A percentile compares a stretch with the other conserved stretches of the same genome.
Evolutionary conservation across 345 rosid species (phyloP).

Genomic region (Dimocarpus longan): DNA sequence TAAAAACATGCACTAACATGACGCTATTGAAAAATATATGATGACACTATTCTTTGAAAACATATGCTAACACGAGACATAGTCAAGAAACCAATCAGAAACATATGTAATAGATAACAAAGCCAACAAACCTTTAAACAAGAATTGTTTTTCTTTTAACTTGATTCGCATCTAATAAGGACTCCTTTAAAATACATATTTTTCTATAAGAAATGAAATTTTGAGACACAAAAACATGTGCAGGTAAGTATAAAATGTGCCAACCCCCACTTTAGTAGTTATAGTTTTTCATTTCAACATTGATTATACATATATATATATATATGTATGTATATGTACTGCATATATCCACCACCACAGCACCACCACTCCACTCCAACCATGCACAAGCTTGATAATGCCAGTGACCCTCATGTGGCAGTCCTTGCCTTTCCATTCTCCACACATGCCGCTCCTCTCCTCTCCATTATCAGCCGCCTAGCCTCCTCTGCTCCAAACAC

Average conservation of each 20-base stretch:
- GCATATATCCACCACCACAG: background rate
- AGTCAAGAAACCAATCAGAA: too few species aligned
- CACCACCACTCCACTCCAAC: background rate
- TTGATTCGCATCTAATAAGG: constrained; percentile 5
- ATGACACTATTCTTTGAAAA: too few species aligned
- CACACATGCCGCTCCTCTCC: constrained; percentile 43
- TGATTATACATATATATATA: too few species aligned
- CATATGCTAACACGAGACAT: too few species aligned
- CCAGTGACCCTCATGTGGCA: constrained; percentile 32
- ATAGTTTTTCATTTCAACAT: background rate
- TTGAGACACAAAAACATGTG: background rate
- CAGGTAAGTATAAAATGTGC: background rate
- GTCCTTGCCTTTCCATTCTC: constrained; percentile 49
- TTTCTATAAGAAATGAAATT: background rate
- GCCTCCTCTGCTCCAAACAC: constrained; percentile 33
- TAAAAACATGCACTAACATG: too few species aligned
- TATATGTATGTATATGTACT: background rate
- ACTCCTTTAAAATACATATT: background rate
- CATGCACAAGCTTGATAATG: background rate
- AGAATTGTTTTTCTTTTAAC: too few species aligned
- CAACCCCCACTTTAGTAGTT: background rate
- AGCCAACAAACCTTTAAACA: too few species aligned
- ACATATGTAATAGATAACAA: too few species aligned
- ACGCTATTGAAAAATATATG: too few species aligned
- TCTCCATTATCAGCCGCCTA: constrained; percentile 35